Conservation (phyloP, 768 basidiomycete species). For the Lactarius hengduanensis region DNA sequence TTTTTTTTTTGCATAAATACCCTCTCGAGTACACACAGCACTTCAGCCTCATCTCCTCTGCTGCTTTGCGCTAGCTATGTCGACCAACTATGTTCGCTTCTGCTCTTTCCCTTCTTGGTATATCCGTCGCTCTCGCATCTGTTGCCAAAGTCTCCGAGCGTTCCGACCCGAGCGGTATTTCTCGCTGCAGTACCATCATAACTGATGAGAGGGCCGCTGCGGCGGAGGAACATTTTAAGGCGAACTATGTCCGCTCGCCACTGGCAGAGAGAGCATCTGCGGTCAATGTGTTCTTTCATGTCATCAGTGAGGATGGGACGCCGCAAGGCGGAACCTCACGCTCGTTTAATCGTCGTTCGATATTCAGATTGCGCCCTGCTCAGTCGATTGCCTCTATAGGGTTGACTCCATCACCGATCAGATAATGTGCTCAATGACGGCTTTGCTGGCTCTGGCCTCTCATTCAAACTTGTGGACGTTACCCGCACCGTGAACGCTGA, state of each 20-base stretch:
- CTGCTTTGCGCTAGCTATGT: not conserved
- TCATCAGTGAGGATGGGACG: conserved; percentile 43
- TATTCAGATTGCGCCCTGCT: not conserved
- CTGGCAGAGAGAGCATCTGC: not conserved
- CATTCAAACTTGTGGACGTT: conserved; percentile 44
- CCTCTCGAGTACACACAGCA: not conserved
- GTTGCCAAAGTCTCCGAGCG: conserved; percentile 21
- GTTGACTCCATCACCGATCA: too few relatives aligned
- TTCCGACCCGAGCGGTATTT: conserved; percentile 27
- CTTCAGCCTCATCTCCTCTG: not conserved
- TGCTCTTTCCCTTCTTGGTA: conserved; percentile 34
- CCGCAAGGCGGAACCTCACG: conserved; percentile 44
- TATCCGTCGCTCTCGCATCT: conserved; percentile 33
- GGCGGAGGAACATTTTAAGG: conserved; percentile 44
- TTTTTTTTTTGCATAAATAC: not conserved
- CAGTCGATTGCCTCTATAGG: conserved; percentile 16
- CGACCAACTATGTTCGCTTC: conserved; percentile 22
- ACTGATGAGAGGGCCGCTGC: conserved; percentile 37
- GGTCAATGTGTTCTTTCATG: conserved; percentile 36
- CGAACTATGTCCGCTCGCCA: conserved; percentile 38
- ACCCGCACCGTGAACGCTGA: conserved; percentile 43
- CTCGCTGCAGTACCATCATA: conserved; percentile 28
- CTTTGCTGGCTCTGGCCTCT: conserved; percentile 40
- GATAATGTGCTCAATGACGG: conserved; percentile 44
- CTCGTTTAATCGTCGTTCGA: conserved; percentile 30